These are phyloP conservation scores for Nitzschia sp. DNA, from an alignment of 108 stramenopile species.

Conservation along the genomic window DNA sequence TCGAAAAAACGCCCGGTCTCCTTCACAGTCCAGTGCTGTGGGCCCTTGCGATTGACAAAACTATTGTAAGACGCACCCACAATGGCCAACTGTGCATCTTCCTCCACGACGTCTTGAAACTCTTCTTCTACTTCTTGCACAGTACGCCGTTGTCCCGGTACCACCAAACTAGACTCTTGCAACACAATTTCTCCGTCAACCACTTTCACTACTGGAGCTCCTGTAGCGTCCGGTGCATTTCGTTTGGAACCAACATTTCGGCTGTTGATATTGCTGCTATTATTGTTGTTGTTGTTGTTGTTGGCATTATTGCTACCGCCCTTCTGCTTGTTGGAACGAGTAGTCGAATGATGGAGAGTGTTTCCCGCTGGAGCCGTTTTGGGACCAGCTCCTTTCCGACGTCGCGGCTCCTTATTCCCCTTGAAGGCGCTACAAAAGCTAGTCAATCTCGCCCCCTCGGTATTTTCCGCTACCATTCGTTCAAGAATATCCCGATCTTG, in stretches of 20 bases:
- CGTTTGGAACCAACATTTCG: not conserved
- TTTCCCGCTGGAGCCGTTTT: not conserved
- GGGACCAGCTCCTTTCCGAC: not conserved
- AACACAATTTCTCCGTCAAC: slow-evolving; percentile 73
- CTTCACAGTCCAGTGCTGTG: slow-evolving; percentile 58
- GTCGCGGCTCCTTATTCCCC: slow-evolving; percentile 3
- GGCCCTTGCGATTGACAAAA: slow-evolving; percentile 37
- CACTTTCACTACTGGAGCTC: slow-evolving; percentile 54
- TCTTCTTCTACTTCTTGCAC: slow-evolving; percentile 49
- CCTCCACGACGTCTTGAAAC: slow-evolving; percentile 50
- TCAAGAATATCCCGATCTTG: slow-evolving; percentile 16
- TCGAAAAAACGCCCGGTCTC: slow-evolving; percentile 74
- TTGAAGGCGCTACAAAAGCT: slow-evolving; percentile 29
- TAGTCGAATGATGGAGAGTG: not conserved
- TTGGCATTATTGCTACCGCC: not conserved
- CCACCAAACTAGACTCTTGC: slow-evolving; percentile 56
- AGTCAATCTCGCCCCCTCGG: slow-evolving; percentile 10
- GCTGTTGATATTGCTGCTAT: not conserved
- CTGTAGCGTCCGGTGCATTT: slow-evolving; percentile 16
- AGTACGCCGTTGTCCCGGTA: slow-evolving; percentile 31
- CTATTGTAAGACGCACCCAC: slow-evolving; percentile 53
- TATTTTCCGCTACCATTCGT: slow-evolving; percentile 12
- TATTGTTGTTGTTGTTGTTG: slow-evolving; percentile 3
- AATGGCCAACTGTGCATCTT: slow-evolving; percentile 49
- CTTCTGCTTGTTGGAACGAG: not conserved